Base-by-base conservation (phyloP, 805 yeast species). In the Vanderwaltozyma tropicalis region DNA sequence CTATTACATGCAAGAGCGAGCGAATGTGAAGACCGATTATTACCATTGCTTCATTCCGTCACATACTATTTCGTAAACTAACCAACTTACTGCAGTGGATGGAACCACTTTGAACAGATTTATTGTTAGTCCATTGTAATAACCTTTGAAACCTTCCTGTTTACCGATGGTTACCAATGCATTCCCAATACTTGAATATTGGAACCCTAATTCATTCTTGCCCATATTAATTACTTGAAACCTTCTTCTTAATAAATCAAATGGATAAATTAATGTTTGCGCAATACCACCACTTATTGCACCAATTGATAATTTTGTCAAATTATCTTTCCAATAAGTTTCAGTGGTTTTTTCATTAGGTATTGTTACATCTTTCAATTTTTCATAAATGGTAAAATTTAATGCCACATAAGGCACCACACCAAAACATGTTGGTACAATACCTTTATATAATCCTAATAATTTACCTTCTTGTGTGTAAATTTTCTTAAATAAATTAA, bases 381-480 rank as follows among this genome's bases (percentile, higher is more conserved):
- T 76, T 53, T 92, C 97, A 64, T 88, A 89, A 32, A 86, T 76
- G 2, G 95, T 80, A 56, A 89, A 89, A 61, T 88, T 89, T 37
- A 89, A 72, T 4, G 95, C 95, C 24, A 86, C 96, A 53, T 88
- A 92, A 1, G 97, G 96, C 1, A 95, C 96, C 16, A 92, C 96
- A 1, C 97, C 96, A 40, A 84, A 62, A 1, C 88, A 76, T 0
- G 97, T 89, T n/a, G 97, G 95, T 43, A 79, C 66, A 11, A 88
- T 67, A 3, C 98, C 98, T 36, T 88, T 68, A 55, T 84, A 89
- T 13, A 89, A 64, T 0, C 87, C 94, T 2, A 54, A 43, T 8
- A 85, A 18, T 0, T 96, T 95, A 27, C 97, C 97, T 61, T 89
- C 98, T 13, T 68, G 71, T 13, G 48, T 50, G 59, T 82, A 84